phyloP scores from a whole-genome alignment of 2,329 filamentous ascomycete species.

The Hypomyces rosellus region DNA sequence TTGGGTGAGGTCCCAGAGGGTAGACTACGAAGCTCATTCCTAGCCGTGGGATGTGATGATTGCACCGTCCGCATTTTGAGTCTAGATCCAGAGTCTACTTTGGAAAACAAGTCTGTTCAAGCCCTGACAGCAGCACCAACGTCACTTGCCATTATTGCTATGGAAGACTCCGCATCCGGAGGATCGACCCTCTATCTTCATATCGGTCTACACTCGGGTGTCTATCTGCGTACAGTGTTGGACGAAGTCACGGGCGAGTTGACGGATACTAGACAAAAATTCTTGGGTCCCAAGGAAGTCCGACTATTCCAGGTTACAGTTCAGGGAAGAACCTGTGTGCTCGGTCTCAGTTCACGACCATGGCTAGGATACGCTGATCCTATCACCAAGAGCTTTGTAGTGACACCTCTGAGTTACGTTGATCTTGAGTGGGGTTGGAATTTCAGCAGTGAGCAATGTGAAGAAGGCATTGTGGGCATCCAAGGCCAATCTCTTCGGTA shows the following conservation, averaged over 20 bases:
- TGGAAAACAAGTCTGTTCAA: constrained; percentile 92
- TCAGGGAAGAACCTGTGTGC: constrained; percentile 73
- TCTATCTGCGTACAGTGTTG: constrained; percentile 90
- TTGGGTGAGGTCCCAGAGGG: constrained; percentile 90
- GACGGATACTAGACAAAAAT: constrained; percentile 89
- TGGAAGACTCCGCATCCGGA: constrained; percentile 88
- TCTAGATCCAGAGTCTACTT: constrained; percentile 78
- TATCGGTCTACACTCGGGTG: constrained; percentile 90
- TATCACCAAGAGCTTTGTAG: constrained; percentile 79
- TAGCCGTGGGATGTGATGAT: constrained; percentile 95
- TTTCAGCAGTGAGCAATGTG: constrained; percentile 90
- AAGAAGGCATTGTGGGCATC: constrained; percentile 90
- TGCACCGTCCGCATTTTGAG: constrained; percentile 91
- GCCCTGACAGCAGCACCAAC: constrained; percentile 87
- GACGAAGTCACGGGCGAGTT: constrained; percentile 95
- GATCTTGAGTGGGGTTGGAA: constrained; percentile 92
- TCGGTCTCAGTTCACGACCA: constrained; percentile 87
- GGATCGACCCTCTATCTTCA: constrained; percentile 89
- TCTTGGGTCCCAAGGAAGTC: constrained; percentile 84
- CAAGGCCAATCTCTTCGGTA: constrained; percentile 84
- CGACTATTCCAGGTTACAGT: constrained; percentile 89
- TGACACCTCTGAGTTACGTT: constrained; percentile 85
- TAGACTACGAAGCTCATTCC: constrained; percentile 78
- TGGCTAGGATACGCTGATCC: constrained; percentile 94
- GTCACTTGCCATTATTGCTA: constrained; percentile 83